Conservation (phyloP, 192 early-diverging fungal species). For the Coemansia asiatica region DNA sequence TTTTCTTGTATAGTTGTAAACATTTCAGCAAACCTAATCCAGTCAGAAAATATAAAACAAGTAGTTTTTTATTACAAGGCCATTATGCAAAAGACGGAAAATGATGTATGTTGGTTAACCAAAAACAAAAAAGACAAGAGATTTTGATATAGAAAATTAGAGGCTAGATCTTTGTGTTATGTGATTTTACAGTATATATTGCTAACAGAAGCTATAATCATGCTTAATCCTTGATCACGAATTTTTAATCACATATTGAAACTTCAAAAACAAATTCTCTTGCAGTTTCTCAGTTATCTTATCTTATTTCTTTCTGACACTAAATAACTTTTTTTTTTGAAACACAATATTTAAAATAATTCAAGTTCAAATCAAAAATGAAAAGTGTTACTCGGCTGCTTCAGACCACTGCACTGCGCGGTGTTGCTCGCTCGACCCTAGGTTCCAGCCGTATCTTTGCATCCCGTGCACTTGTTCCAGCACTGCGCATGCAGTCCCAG, state of each 20-base stretch:
- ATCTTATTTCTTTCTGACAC: neutral
- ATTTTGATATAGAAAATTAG: neutral
- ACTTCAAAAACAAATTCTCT: no score
- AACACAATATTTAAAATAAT: neutral
- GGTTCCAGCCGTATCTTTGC: constrained; percentile 5
- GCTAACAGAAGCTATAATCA: neutral
- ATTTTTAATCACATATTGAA: no score
- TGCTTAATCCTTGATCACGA: neutral
- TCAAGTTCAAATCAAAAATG: constrained; percentile 13
- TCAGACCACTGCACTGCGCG: constrained; percentile 13
- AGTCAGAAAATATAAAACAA: no score
- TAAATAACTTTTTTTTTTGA: neutral
- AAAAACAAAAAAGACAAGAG: no score
- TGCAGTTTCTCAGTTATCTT: neutral
- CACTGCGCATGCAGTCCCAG: neutral
- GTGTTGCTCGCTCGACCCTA: neutral
- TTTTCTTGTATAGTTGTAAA: no score
- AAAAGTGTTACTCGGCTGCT: constrained; percentile 24
- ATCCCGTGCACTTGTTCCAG: neutral
- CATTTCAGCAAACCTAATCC: no score
- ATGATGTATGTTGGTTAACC: no score
- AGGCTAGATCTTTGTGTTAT: neutral
- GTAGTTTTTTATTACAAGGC: no score
- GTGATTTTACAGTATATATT: neutral
- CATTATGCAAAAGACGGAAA: no score